These are phyloP conservation scores for Flaveria floridana DNA, from an alignment of 140 eudicot genomes.

Conservation along the genomic window DNA sequence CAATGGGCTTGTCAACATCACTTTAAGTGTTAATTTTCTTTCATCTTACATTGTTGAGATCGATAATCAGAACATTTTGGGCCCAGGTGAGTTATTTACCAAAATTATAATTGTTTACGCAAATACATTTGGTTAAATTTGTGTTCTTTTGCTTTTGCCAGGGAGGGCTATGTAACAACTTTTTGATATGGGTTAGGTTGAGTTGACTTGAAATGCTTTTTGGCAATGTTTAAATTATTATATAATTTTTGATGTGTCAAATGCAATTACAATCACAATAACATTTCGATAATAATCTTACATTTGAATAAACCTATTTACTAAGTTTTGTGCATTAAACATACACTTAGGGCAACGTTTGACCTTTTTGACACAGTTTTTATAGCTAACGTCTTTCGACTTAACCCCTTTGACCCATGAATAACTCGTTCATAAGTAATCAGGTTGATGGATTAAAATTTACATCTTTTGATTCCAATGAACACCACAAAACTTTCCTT, in stretches of 20 bases:
- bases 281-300: background rate
- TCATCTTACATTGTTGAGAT: constrained; percentile 77
- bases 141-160: too few species aligned
- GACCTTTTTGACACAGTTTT: background rate
- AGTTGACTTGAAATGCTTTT: background rate
- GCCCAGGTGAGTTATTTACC: constrained; percentile 69
- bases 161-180: too few species aligned
- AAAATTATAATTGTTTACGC: background rate
- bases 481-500: background rate
- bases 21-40: constrained; percentile 64
- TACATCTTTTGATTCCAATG: background rate
- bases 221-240: background rate
- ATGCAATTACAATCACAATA: background rate
- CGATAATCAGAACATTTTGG: constrained; percentile 55
- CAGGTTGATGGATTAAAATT: background rate
- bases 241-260: background rate
- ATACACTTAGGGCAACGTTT: background rate
- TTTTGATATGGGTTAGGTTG: background rate
- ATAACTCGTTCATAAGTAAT: constrained; percentile 1
- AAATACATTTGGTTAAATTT: too few species aligned
- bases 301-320: background rate
- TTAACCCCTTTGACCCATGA: background rate
- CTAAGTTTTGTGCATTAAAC: background rate
- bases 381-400: background rate
- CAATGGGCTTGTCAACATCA: constrained; percentile 71